Evolutionary conservation across 169 alveolate genomes (phyloP).

Genomic region (Babesia ovata): DNA sequence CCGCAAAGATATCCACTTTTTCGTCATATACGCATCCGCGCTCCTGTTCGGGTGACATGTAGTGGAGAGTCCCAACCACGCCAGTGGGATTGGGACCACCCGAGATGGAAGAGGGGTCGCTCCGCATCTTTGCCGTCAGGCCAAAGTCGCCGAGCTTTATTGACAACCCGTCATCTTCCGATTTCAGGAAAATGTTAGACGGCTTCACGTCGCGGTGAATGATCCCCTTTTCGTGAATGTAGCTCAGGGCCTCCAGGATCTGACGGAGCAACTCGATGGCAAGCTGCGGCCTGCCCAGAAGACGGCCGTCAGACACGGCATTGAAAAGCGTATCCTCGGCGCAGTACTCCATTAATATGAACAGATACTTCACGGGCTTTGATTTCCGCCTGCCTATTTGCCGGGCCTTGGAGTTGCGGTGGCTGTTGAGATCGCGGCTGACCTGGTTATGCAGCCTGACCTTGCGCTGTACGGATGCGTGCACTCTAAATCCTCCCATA

Average conservation of each 20-base stretch:
- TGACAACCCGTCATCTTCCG: slow-evolving; percentile 68
- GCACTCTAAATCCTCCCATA: slow-evolving; percentile 3
- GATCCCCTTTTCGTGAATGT: slow-evolving; percentile 83
- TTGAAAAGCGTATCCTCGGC: slow-evolving; percentile 78
- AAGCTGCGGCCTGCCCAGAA: slow-evolving; percentile 70
- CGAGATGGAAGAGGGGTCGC: slow-evolving; percentile 21
- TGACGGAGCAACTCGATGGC: slow-evolving; percentile 79
- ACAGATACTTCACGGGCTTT: slow-evolving; percentile 74
- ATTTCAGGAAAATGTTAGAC: slow-evolving; percentile 80
- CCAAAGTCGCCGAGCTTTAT: slow-evolving; percentile 85
- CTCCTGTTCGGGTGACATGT: slow-evolving; percentile 84
- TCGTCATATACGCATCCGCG: slow-evolving; percentile 79
- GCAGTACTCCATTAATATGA: slow-evolving; percentile 84
- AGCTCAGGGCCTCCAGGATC: slow-evolving; percentile 81
- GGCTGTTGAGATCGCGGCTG: neutral
- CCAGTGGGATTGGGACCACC: slow-evolving; percentile 34
- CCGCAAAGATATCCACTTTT: slow-evolving; percentile 81
- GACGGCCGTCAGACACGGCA: slow-evolving; percentile 73
- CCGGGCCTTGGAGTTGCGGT: neutral
- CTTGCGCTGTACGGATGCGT: slow-evolving; percentile 2
- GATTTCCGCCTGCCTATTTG: slow-evolving; percentile 26
- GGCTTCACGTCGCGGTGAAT: slow-evolving; percentile 86
- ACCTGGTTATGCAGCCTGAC: neutral
- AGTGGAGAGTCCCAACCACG: slow-evolving; percentile 80
- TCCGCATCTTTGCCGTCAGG: slow-evolving; percentile 77